Percentiles rank a stretch among this genome's conserved stretches.
These are phyloP conservation scores for Rhododendron simsii DNA, from an alignment of 148 eudicot genomes.

Conservation along the genomic window DNA sequence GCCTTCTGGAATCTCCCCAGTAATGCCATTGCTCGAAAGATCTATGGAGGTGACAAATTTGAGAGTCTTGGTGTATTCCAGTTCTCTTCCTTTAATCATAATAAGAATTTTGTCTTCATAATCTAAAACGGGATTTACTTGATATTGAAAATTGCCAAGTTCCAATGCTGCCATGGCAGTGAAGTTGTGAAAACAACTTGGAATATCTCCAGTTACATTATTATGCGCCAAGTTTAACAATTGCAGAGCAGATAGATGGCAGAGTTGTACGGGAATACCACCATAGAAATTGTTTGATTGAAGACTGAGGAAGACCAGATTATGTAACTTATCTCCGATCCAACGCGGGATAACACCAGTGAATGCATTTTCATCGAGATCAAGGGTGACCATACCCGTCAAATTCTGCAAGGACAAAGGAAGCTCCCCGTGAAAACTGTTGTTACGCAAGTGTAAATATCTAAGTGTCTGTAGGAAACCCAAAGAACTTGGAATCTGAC, in stretches of 20 bases:
- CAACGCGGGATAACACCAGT: constrained; percentile 1
- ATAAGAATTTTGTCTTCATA: not conserved
- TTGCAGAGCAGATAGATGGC: constrained; percentile 1
- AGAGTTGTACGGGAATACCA: not conserved
- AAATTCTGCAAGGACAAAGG: not conserved
- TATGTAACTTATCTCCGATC: not conserved
- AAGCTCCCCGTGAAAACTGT: constrained; percentile 2
- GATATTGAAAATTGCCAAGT: not conserved
- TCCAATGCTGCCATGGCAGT: not conserved
- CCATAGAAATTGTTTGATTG: constrained; percentile 9
- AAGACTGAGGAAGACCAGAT: constrained; percentile 1
- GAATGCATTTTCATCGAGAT: constrained; percentile 2
- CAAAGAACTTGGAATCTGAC: not conserved
- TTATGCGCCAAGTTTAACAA: constrained; percentile 6
- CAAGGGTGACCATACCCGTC: not conserved
- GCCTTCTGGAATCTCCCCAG: constrained; percentile 20
- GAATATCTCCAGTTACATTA: not conserved
- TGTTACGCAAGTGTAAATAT: not conserved
- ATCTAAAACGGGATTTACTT: no score
- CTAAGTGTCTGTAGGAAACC: not conserved
- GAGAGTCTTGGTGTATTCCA: not conserved
- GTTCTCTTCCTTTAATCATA: constrained; percentile 10
- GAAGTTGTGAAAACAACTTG: constrained; percentile 7
- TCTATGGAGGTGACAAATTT: not conserved
- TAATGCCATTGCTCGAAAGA: constrained; percentile 10